Conservation (phyloP, 1,139 yeast genomes). For the Pichia cactophila region DNA sequence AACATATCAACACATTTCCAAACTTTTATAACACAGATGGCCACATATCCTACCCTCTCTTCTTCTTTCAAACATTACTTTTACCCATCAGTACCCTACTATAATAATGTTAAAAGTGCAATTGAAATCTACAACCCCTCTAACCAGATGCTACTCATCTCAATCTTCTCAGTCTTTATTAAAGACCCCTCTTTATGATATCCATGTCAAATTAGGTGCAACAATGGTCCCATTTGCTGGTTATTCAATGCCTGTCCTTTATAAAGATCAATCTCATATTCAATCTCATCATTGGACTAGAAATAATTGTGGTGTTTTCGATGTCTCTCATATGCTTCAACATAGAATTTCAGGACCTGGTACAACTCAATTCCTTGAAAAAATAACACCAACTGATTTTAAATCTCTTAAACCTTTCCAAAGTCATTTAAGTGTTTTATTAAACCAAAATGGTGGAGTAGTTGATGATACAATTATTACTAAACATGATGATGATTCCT, state of each 20-base stretch:
- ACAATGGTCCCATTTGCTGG: slow-evolving; percentile 96
- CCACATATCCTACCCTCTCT: background rate
- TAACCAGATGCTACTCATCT: slow-evolving; percentile 14
- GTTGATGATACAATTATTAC: slow-evolving; percentile 91
- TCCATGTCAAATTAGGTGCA: slow-evolving; percentile 74
- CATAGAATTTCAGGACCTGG: slow-evolving; percentile 67
- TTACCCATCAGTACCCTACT: too few relatives aligned
- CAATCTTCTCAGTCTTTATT: slow-evolving; percentile 23
- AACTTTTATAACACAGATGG: too few relatives aligned
- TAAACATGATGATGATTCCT: slow-evolving; percentile 68
- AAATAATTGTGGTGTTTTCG: slow-evolving; percentile 79
- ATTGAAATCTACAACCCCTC: background rate
- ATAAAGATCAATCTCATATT: slow-evolving; percentile 73
- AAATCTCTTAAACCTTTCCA: slow-evolving; percentile 44
- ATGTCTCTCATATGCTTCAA: slow-evolving; percentile 96
- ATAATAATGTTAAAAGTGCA: background rate
- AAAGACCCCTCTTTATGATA: slow-evolving; percentile 76
- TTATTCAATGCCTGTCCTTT: slow-evolving; percentile 86
- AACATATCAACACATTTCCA: too few relatives aligned
- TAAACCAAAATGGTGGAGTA: slow-evolving; percentile 72
- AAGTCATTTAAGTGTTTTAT: slow-evolving; percentile 71
- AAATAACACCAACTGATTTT: slow-evolving; percentile 81
- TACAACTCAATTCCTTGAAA: slow-evolving; percentile 63
- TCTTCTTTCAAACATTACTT: background rate
- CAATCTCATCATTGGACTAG: slow-evolving; percentile 96